Evolutionary conservation across 352 stramenopile species (phyloP).

Genomic region (Pythium monospermum): DNA sequence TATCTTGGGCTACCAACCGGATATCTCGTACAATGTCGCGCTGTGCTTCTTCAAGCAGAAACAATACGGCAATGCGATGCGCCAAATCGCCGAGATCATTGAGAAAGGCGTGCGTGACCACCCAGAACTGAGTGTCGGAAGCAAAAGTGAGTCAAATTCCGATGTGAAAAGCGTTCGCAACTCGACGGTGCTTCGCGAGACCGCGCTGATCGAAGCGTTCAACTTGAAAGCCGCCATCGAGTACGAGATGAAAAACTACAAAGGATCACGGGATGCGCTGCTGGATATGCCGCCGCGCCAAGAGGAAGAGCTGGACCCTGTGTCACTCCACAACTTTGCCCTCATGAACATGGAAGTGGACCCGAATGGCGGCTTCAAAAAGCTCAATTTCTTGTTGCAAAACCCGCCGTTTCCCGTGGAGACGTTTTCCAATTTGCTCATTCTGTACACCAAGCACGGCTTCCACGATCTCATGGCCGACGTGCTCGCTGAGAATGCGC

Average conservation of each 20-base stretch:
- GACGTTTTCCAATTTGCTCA: slow-evolving; percentile 94
- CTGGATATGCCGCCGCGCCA: slow-evolving; percentile 90
- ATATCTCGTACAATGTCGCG: slow-evolving; percentile 94
- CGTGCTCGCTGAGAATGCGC: slow-evolving; percentile 92
- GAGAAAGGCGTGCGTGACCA: slow-evolving; percentile 89
- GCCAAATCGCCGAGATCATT: slow-evolving; percentile 93
- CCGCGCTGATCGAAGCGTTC: slow-evolving; percentile 91
- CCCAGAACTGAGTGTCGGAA: slow-evolving; percentile 91
- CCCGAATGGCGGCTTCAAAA: slow-evolving; percentile 91
- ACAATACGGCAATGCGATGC: slow-evolving; percentile 89
- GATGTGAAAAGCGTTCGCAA: slow-evolving; percentile 90
- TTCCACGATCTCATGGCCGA: slow-evolving; percentile 95
- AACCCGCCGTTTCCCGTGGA: slow-evolving; percentile 94
- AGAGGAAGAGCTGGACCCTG: slow-evolving; percentile 93
- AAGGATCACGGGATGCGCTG: slow-evolving; percentile 78
- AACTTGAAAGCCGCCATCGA: slow-evolving; percentile 96
- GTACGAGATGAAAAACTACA: slow-evolving; percentile 93
- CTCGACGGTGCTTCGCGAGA: slow-evolving; percentile 89
- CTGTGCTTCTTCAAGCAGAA: slow-evolving; percentile 93
- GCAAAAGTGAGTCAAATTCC: slow-evolving; percentile 86
- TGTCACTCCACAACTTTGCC: slow-evolving; percentile 85
- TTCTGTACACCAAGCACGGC: slow-evolving; percentile 93
- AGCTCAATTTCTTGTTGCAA: slow-evolving; percentile 93
- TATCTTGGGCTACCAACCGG: slow-evolving; percentile 90
- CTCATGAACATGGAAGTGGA: slow-evolving; percentile 95